Base-by-base conservation (phyloP, 2,329 filamentous ascomycete genomes). In the Trichoderma harzianum region DNA sequence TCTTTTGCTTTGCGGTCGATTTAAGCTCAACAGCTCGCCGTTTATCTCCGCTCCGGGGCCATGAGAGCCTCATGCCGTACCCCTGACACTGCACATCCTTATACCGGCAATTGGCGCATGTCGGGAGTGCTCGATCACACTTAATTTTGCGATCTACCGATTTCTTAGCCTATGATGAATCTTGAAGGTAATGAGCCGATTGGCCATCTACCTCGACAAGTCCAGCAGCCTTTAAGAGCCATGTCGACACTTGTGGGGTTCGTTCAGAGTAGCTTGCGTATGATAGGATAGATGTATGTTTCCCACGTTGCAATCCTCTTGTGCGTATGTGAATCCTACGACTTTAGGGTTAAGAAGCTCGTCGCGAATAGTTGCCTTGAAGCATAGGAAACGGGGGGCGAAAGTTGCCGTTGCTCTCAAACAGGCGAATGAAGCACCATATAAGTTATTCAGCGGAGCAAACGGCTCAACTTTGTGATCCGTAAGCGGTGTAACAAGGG, bases 131-230 rank as follows among this genome's bases (percentile, higher is more conserved):
- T 26, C 53, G 64, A 57, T 67, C 64, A 24, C 64, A 67, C 14
- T 57, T 67, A 10, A 67, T 53, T n/a, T 67, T 67, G 30, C 64
- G 64, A 67, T 67, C 64, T 67, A n/a, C n/a, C 63, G 5, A 55
- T 34, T 10, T 39, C 28, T 65, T 65, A 51, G 47, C 18, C 2
- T 12, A 39, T 24, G 36, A 26, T 18, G 32, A 39, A 12, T 18
- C 3, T 10, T 26, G 16, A 28, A 57, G 30, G 47, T 14, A 16
- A n/a, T 6, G 28, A 34, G 7, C 63, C 63, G 63, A 67, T 67
- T 67, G 47, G 47, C 24, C 2, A 16, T 24, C 1, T 67, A 57
- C 64, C 64, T 67, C 64, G 43, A 57, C 64, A 67, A 24, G 28
- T 67, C 64, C 64, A 67, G 32, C 64, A 67, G 5, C 64, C 34